phyloP scores from a whole-genome alignment of 2,329 filamentous ascomycete species.

The Ilyonectria robusta region DNA sequence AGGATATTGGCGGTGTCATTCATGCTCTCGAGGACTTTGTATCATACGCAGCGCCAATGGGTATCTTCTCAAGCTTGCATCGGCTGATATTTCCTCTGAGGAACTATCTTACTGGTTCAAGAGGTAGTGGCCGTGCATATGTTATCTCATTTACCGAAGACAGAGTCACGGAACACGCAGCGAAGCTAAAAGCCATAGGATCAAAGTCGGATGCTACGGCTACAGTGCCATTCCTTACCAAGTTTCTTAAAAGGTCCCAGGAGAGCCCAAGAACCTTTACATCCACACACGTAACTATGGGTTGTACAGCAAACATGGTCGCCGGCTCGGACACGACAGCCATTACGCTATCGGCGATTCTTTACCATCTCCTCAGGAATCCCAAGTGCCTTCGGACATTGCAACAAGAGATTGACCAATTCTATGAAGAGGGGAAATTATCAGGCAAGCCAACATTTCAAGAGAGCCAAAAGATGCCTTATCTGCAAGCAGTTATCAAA shows the following conservation, averaged over 20 bases:
- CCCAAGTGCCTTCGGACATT: conserved; percentile 27
- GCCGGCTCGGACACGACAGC: conserved; percentile 43
- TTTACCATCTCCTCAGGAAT: conserved; percentile 36
- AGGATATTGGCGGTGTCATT: conserved; percentile 50
- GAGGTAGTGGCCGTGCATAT: conserved; percentile 31
- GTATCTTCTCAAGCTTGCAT: conserved; percentile 40
- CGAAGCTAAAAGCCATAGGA: conserved; percentile 24
- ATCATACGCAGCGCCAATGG: conserved; percentile 43
- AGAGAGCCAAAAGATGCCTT: conserved; percentile 37
- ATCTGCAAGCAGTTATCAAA: conserved; percentile 41
- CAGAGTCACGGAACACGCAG: conserved; percentile 28
- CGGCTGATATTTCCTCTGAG: conserved; percentile 32
- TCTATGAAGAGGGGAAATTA: neutral
- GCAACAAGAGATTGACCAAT: conserved; percentile 22
- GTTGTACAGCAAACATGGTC: conserved; percentile 41
- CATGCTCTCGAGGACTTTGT: conserved; percentile 41
- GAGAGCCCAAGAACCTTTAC: conserved; percentile 30
- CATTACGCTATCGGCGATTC: conserved; percentile 37
- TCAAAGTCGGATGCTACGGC: conserved; percentile 1
- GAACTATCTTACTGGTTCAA: conserved; percentile 39
- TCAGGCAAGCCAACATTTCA: conserved; percentile 31
- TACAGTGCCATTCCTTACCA: conserved; percentile 42
- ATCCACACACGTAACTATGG: conserved; percentile 33
- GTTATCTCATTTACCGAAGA: conserved; percentile 33
- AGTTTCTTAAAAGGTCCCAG: conserved; percentile 38